Base-by-base conservation (phyloP, 805 yeast species). In the Metahyphopichia silvanorum region DNA sequence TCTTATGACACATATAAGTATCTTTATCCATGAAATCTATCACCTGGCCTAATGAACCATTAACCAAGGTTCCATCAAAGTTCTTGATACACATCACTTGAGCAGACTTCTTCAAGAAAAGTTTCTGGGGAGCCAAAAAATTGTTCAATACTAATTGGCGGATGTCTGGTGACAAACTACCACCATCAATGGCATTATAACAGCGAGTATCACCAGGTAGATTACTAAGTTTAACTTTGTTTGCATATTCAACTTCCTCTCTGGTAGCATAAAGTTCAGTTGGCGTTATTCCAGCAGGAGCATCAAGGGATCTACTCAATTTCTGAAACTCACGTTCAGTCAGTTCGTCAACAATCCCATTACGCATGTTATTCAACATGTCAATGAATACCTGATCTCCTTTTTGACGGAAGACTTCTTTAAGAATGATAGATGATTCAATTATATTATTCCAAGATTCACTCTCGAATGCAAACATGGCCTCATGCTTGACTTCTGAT, bases 71-170 rank as follows among this genome's bases (percentile, higher is more conserved):
- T 18, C 75, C 81, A 49, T 82, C 91, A 35, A 79, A 69, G 49
- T 85, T 85, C 50, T 84, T 84, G 29, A 84, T 69, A 69, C 84
- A 76, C 91, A 85, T 84, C 1, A 85, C 94, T 56, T 84, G 93
- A 0, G 91, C 86, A 27, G 82, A 82, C 34, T 71, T 71, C 47
- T 83, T 85, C 46, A 85, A 58, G 5, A 63, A 63, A 10, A 85
- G 51, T 22, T 57, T 59, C 22, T 66, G 61, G 2, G 86, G 85
- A 2, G 88, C 84, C 46, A 84, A 55, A 41, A 82, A 79, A 43
- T 77, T 76, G 15, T 69, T 63, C 9, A 81, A 53, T 16, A 80
- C 47, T 32, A 58, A 64, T 30, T 65, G 65, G 28, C 73, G 61
- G 16, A 63, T 57, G 2, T 59, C 69, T 4, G 54, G 54, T 29